These are phyloP conservation scores for Pyrenochaeta sp. DNA, from an alignment of 2,329 filamentous ascomycete genomes.

Conservation along the genomic window DNA sequence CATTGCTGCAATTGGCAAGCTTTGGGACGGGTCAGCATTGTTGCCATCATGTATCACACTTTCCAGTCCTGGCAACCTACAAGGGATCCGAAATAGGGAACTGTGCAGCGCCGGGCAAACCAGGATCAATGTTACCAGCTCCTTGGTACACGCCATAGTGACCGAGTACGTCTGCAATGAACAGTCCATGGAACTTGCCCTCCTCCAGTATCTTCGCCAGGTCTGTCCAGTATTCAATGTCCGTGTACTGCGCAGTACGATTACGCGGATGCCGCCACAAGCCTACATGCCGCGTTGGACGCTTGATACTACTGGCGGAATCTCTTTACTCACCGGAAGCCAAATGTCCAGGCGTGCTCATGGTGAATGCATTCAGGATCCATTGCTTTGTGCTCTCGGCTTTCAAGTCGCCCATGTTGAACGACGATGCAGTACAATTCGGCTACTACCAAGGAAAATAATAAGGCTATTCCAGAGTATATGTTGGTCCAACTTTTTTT, in stretches of 20 bases:
- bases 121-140: slow-evolving; percentile 63
- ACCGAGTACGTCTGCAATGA: slow-evolving; percentile 60
- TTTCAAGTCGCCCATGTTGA: background rate
- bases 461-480: background rate
- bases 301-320: background rate
- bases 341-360: slow-evolving; percentile 14
- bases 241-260: background rate
- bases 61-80: slow-evolving; percentile 50
- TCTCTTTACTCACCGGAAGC: slow-evolving; percentile 30
- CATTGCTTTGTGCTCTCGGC: slow-evolving; percentile 27
- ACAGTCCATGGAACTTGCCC: slow-evolving; percentile 46
- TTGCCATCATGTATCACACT: background rate
- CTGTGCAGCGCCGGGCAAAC: slow-evolving; percentile 68
- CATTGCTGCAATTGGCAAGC: slow-evolving; percentile 64
- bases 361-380: slow-evolving; percentile 48
- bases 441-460: background rate
- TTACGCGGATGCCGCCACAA: slow-evolving; percentile 61
- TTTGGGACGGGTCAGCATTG: background rate
- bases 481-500: background rate
- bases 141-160: slow-evolving; percentile 74
- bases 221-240: slow-evolving; percentile 27
- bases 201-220: slow-evolving; percentile 42
- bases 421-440: background rate
- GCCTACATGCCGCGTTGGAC: slow-evolving; percentile 47
- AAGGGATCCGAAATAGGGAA: slow-evolving; percentile 74